Percentiles rank a stretch among this genome's conserved stretches.
phyloP scores from a whole-genome alignment of 2,329 filamentous ascomycete species.

The Aureobasidium sp. region DNA sequence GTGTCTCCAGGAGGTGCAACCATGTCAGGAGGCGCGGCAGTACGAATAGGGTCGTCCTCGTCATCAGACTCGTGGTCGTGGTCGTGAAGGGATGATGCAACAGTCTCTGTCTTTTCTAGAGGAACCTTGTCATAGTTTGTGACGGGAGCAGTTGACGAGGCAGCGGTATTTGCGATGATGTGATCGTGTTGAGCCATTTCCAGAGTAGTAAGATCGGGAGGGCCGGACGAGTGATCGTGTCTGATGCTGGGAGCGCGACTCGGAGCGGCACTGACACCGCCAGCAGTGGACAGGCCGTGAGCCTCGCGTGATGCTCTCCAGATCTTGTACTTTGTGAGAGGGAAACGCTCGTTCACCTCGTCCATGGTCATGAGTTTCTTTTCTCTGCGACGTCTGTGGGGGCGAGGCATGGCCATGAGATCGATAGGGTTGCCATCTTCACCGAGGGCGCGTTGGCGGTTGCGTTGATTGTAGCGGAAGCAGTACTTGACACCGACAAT shows the following conservation, averaged over 20 bases:
- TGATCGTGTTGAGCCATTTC: conserved; percentile 41
- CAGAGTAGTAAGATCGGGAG: conserved; percentile 30
- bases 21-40: conserved; percentile 73
- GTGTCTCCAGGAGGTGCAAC: conserved; percentile 78
- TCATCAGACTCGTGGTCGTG: conserved; percentile 48
- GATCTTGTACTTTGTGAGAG: conserved; percentile 89
- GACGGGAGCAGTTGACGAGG: conserved; percentile 18
- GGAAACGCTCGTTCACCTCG: conserved; percentile 96
- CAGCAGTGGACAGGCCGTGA: conserved; percentile 74
- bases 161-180: conserved; percentile 31
- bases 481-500: conserved; percentile 99
- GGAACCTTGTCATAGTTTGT: conserved; percentile 27
- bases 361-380: conserved; percentile 99
- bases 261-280: conserved; percentile 69
- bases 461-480: conserved; percentile 94
- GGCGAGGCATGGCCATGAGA: conserved; percentile 73
- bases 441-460: conserved; percentile 68
- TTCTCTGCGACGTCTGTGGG: conserved; percentile 79
- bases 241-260: conserved; percentile 69
- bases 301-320: conserved; percentile 82
- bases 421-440: conserved; percentile 80
- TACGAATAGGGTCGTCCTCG: conserved; percentile 70
- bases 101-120: conserved; percentile 28
- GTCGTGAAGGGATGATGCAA: conserved; percentile 24
- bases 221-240: conserved; percentile 47